phyloP scores from a whole-genome alignment of 306 rosid genomes.

The Rosa persica region DNA sequence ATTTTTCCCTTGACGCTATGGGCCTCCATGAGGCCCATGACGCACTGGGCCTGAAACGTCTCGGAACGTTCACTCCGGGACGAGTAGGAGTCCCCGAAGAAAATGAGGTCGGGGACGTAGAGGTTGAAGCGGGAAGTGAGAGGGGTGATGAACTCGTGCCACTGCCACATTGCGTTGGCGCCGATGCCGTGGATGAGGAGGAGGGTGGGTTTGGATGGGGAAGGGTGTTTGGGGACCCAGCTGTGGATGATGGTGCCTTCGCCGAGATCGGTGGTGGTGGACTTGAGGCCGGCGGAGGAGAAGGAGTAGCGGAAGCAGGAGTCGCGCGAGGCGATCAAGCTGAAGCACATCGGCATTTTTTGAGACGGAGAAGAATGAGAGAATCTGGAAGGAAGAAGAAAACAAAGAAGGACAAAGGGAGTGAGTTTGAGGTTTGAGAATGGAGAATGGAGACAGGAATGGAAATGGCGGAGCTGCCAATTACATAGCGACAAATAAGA shows the following conservation, averaged over 20 bases:
- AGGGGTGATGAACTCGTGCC: slow-evolving; percentile 60
- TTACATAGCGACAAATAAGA: background rate
- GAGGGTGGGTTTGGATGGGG: slow-evolving; percentile 49
- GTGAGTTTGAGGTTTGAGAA: background rate
- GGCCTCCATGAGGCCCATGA: slow-evolving; percentile 54
- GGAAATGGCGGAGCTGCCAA: background rate
- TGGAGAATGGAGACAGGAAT: background rate
- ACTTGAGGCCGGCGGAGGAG: slow-evolving; percentile 60
- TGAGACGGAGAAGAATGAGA: background rate
- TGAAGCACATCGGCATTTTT: slow-evolving; percentile 54
- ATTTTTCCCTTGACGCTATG: slow-evolving; percentile 37
- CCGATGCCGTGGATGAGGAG: slow-evolving; percentile 86
- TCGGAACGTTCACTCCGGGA: slow-evolving; percentile 63
- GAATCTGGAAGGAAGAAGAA: background rate
- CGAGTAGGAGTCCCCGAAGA: slow-evolving; percentile 78
- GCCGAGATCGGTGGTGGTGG: slow-evolving; percentile 77
- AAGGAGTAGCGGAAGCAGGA: slow-evolving; percentile 54
- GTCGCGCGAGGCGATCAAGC: slow-evolving; percentile 45
- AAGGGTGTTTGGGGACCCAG: slow-evolving; percentile 63
- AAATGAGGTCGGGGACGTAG: slow-evolving; percentile 82
- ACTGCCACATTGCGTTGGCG: slow-evolving; percentile 98
- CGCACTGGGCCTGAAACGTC: slow-evolving; percentile 70
- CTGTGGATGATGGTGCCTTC: slow-evolving; percentile 79
- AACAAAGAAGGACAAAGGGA: background rate
- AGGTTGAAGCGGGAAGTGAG: slow-evolving; percentile 69